Evolutionary conservation across 2,329 filamentous ascomycete genomes (phyloP).

Genomic region (Fusarium nematophilum): DNA sequence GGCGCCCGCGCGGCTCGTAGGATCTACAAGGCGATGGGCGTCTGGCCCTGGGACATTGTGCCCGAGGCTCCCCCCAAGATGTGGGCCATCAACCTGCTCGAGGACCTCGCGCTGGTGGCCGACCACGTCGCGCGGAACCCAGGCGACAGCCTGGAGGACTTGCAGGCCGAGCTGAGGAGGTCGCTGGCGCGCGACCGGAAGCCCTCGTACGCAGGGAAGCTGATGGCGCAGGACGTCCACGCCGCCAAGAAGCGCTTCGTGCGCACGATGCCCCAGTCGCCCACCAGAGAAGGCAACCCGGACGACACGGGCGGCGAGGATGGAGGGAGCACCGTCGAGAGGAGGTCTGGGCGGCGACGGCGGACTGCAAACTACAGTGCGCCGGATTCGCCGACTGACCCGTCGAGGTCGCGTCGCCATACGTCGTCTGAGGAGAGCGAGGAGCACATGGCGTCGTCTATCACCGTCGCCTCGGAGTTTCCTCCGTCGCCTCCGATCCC

Average conservation of each 20-base stretch:
- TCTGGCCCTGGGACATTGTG: constrained; percentile 46
- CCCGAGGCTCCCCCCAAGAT: constrained; percentile 45
- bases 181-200: constrained; percentile 45
- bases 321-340: constrained; percentile 24
- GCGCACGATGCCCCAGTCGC: constrained; percentile 34
- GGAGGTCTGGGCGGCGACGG: constrained; percentile 36
- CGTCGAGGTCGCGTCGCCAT: constrained; percentile 29
- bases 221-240: constrained; percentile 46
- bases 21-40: constrained; percentile 43
- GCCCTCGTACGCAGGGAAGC: constrained; percentile 44
- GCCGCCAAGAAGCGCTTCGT: constrained; percentile 46
- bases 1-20: constrained; percentile 43
- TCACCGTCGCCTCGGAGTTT: constrained; percentile 42
- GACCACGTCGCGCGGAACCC: constrained; percentile 44
- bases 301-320: constrained; percentile 34
- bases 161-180: constrained; percentile 40
- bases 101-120: constrained; percentile 43
- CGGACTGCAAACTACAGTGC: constrained; percentile 36
- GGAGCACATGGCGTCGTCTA: constrained; percentile 42
- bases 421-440: constrained; percentile 41
- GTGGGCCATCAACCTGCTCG: constrained; percentile 46
- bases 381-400: constrained; percentile 32
- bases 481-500: constrained; percentile 40
- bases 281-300: constrained; percentile 24
- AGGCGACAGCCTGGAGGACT: constrained; percentile 40